Evolutionary conservation across 2,329 filamentous ascomycete genomes (phyloP), one percentile per base, ranked within the genome.

Genomic region (Sporothrix dimorphospora): DNA sequence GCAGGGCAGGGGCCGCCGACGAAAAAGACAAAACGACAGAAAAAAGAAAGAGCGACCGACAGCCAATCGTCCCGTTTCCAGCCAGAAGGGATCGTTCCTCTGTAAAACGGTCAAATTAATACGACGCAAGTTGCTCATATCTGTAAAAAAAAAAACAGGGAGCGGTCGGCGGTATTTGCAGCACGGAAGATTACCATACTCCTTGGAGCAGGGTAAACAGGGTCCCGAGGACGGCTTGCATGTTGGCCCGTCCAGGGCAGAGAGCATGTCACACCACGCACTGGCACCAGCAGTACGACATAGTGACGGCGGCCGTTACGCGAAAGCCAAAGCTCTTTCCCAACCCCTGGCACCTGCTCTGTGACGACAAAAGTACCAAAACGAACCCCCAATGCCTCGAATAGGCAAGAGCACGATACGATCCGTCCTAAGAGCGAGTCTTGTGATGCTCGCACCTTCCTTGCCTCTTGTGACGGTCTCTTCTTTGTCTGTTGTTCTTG

Each of bases 1-100:
- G n/a, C n/a, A 30, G 40, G 40, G 61, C 34, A 63, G 57, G 57
- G 57, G 57, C 57, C 38, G n/a, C 19, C 57, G n/a, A 63, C 57
- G 27, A 40, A 14, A 42, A 24, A n/a, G 57, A 63, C 27, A 34
- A 30, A 61, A 61, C 40, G 21, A 30, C n/a, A 42, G 34, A 40
- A 16, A 24, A 24, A 27, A 27, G n/a, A n/a, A 66, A 30, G 40
- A 49, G 24, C 63, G 63, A 47, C 42, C 42, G 63, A 34, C 63
- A 66, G 27, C 63, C 42, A 49, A 34, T 47, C 61, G 21, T 65
- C 21, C 38, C 24, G n/a, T 45, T 16, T 45, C 59, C n/a, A 27
- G 12, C 12, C 27, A 57, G 53, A 19, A 45, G 14, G n/a, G 38
- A 65, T 65, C 12, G 40, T 27, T 42, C 38, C 38, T 34, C 53